Base-by-base conservation (phyloP, 768 basidiomycete genomes). In the Tephrocybe sp. region DNA sequence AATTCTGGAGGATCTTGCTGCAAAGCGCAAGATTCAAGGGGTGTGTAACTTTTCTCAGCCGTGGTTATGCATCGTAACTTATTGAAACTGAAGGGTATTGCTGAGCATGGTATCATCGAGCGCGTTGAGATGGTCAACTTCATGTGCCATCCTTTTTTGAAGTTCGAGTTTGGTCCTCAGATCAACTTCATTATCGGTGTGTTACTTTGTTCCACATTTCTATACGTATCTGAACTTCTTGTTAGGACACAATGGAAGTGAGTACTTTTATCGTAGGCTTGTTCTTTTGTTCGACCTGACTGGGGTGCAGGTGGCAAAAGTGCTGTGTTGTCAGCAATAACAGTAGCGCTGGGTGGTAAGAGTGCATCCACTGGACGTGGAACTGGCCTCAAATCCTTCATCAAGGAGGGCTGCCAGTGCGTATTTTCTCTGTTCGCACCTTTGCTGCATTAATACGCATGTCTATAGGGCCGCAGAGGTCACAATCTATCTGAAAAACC, bases 111-210 rank as follows among this genome's bases (percentile, higher is more conserved):
- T 4, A 85, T 98, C 57, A 89, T 98, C 53, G 87, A 92, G 59
- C 76, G 78, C 31, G 80, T 97, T 38, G 87, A 93, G 62, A 83
- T 92, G 81, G 78, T 84, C 62, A 87, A 98, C 63, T 98, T 98
- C 71, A 96, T 98, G 94, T 97, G 94, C 67, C 95, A 98, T 70
- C 79, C 84, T 65, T 85, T 78, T 67, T 75, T 94, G 39, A 84
- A 78, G 1, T 91, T 97, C 68, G 77, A 79, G 2, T 92, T 98
- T 56, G 92, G 93, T 0, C 87, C 89, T 8, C 92, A 95, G 66
- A 90, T 99, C 63, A 99, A 98, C 70, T 98, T 98, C 63, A 90
- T 99, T 59, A 96, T 96, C 34, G 93, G 92, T 85, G 59, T 20
- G 41, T 23, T 10, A 39, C 39, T 34, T 26, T 14, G 31, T 23